Evolutionary conservation across 2,329 filamentous ascomycete genomes (phyloP).

Genomic region (Paracorniculantispora psalliotae): DNA sequence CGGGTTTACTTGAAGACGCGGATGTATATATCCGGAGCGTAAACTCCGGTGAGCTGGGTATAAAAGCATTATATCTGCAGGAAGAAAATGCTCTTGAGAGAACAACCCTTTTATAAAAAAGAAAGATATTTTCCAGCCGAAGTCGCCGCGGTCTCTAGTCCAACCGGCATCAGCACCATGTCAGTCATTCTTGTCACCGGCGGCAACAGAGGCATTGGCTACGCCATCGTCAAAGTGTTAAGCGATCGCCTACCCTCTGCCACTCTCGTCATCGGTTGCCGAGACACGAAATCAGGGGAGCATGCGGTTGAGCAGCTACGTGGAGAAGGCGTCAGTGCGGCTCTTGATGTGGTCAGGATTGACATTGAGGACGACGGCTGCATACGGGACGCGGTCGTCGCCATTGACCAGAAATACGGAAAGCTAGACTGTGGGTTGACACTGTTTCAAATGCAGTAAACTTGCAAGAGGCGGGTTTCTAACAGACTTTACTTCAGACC

Average conservation of each 20-base stretch:
- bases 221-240: conserved; percentile 23
- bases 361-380: conserved; percentile 18
- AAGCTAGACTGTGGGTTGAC: conserved; percentile 18
- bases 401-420: conserved; percentile 16
- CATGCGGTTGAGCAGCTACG: conserved; percentile 5
- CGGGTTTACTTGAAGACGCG: too few relatives aligned
- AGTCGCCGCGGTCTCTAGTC: too few relatives aligned
- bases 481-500: neutral
- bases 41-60: too few relatives aligned
- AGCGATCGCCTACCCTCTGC: conserved; percentile 19
- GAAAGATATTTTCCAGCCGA: too few relatives aligned
- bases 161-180: neutral
- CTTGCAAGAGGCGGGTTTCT: neutral
- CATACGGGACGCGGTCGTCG: conserved; percentile 13
- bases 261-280: conserved; percentile 21
- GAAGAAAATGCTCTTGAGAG: too few relatives aligned
- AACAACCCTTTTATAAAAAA: too few relatives aligned
- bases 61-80: too few relatives aligned
- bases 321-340: conserved; percentile 1
- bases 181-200: conserved; percentile 26
- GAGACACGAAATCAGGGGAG: neutral
- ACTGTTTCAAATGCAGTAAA: neutral
- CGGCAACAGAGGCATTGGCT: conserved; percentile 29
- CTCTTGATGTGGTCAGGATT: conserved; percentile 13
- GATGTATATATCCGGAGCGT: neutral